Evolutionary conservation across 1,284 basidiomycete species (phyloP), one percentile per base, ranked within the genome.

Genomic region (Ceratobasidium sp.): DNA sequence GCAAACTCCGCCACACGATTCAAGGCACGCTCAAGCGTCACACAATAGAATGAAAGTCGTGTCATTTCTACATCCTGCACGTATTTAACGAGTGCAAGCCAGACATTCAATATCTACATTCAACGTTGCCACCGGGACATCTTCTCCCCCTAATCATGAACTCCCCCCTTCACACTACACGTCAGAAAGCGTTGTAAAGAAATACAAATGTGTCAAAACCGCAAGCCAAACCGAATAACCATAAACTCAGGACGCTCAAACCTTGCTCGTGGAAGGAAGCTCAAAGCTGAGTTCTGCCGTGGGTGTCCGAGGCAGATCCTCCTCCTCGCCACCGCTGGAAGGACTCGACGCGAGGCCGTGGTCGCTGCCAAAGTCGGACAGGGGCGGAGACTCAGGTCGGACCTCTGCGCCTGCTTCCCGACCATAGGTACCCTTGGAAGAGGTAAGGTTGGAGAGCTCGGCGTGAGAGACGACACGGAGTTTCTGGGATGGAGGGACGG

Each of bases 401-500:
- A 3, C 24, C 6, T 45, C 54, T 9, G 2, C 7, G 24, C 22
- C 22, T 9, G 27, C 53, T 41, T 41, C 22, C 22, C 36, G 2
- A 31, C 19, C 48, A 31, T 41, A 45, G 45, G 22, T 29, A 22
- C 44, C 31, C 15, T 31, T 29, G 44, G 57, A 59, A 29, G 11
- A 5, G 29, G 53, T 50, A 33, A 72, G 69, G 11, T 15, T 1
- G 7, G 31, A 17, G 57, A 72, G 57, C 48, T 72, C 69, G 1
- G 45, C 7, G 48, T 72, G 69, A 19, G 69, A 72, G 57, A 72
- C 69, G 31, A 74, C 57, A 14, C 75, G 74, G 56, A 92, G 85
- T 31, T 90, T 86, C 78, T 92, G 91, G 67, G 88, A 87, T 1
- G 90, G 91, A 14, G 91, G 91, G 54, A 92, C 86, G 0, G 81